phyloP scores from a whole-genome alignment of 2,329 filamentous ascomycete species.

The Fusarium palustre region DNA sequence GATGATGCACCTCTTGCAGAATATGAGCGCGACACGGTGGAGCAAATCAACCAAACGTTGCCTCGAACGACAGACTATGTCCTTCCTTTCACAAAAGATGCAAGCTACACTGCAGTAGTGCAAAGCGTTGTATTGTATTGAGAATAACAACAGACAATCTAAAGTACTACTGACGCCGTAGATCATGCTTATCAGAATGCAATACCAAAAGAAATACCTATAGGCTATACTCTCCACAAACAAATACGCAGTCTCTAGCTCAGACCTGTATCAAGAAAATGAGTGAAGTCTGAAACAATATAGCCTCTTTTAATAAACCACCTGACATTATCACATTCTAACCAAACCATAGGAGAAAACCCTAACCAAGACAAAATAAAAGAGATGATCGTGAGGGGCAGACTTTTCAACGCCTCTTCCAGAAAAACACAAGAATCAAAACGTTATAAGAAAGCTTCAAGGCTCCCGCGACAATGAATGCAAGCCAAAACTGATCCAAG shows the following conservation, averaged over 20 bases:
- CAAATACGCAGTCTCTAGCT: background rate
- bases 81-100: background rate
- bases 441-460: constrained; percentile 39
- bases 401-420: constrained; percentile 32
- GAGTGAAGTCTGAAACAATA: background rate
- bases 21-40: background rate
- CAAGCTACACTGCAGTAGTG: background rate
- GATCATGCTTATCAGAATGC: background rate
- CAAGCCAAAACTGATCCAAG: constrained; percentile 40
- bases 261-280: background rate
- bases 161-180: background rate
- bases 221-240: background rate
- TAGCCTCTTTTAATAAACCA: background rate
- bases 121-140: background rate
- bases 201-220: background rate
- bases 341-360: background rate
- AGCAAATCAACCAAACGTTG: background rate
- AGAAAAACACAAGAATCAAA: constrained; percentile 41
- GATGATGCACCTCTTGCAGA: no score
- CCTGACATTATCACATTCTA: no score
- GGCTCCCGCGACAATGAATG: constrained; percentile 37
- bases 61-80: background rate
- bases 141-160: background rate
- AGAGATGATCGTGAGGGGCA: background rate
- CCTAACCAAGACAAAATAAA: background rate